These are phyloP conservation scores for Zygosaccharomyces bailii DNA, from an alignment of 805 yeast genomes.

Conservation along the genomic window DNA sequence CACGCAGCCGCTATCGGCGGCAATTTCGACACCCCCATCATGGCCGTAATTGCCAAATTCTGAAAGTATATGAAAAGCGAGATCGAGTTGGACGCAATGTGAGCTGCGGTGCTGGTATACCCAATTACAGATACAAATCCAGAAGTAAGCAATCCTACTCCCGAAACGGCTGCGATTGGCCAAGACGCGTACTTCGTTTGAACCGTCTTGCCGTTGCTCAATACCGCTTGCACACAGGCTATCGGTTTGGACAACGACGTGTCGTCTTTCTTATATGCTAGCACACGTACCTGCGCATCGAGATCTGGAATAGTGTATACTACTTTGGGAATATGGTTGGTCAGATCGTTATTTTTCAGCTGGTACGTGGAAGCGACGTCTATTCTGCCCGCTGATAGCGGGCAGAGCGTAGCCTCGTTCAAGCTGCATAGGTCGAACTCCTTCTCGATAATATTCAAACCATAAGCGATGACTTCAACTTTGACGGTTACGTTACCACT, in stretches of 20 bases:
- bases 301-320: slow-evolving; percentile 92
- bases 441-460: slow-evolving; percentile 57
- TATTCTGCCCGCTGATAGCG: slow-evolving; percentile 81
- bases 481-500: slow-evolving; percentile 67
- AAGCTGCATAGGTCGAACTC: slow-evolving; percentile 64
- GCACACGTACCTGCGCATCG: slow-evolving; percentile 84
- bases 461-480: slow-evolving; percentile 71
- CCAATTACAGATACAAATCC: slow-evolving; percentile 86
- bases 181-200: slow-evolving; percentile 89
- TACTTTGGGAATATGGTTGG: slow-evolving; percentile 64
- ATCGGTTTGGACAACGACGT: slow-evolving; percentile 44
- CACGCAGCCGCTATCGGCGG: slow-evolving; percentile 98
- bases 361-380: slow-evolving; percentile 55
- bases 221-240: slow-evolving; percentile 89
- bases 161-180: slow-evolving; percentile 93
- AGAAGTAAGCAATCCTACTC: slow-evolving; percentile 81
- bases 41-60: slow-evolving; percentile 82
- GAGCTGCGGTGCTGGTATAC: slow-evolving; percentile 90
- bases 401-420: slow-evolving; percentile 62
- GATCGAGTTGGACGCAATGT: slow-evolving; percentile 93
- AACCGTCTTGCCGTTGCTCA: slow-evolving; percentile 88
- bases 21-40: slow-evolving; percentile 89
- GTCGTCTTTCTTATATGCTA: slow-evolving; percentile 52
- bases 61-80: slow-evolving; percentile 93
- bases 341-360: slow-evolving; percentile 37